Evolutionary conservation across 202 grass and related monocot genomes (phyloP).

Genomic region (Zizania palustris): DNA sequence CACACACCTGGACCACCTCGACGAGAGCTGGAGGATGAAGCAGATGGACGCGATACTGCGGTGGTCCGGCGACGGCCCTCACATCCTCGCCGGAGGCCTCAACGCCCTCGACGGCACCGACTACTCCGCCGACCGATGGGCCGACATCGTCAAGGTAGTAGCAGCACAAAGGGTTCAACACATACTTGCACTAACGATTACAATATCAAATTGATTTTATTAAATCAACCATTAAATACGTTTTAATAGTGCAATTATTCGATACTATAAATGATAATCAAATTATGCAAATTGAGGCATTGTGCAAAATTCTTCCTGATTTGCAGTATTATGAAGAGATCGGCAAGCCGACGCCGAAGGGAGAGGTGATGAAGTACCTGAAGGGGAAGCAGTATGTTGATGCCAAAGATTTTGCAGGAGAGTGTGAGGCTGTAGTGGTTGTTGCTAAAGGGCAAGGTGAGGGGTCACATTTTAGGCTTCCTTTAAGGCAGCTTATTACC

Average conservation of each 20-base stretch:
- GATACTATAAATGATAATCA: no score
- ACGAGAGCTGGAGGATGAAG: constrained; percentile 94
- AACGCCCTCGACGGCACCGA: constrained; percentile 91
- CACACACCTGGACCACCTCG: constrained; percentile 97
- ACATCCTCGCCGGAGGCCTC: constrained; percentile 88
- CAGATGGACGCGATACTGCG: constrained; percentile 81
- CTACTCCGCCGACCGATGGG: constrained; percentile 85
- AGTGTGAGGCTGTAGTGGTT: constrained; percentile 94
- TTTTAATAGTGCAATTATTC: no score
- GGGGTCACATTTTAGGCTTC: background rate
- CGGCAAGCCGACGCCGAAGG: constrained; percentile 92
- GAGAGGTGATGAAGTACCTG: constrained; percentile 92
- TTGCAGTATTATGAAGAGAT: constrained; percentile 93
- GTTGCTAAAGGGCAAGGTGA: constrained; percentile 97
- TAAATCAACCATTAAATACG: no score
- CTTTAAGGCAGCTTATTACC: no score
- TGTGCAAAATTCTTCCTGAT: background rate
- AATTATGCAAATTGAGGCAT: no score
- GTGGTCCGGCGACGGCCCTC: constrained; percentile 60
- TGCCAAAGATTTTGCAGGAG: constrained; percentile 92
- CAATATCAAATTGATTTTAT: no score
- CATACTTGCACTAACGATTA: no score
- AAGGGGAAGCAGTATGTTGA: constrained; percentile 83
- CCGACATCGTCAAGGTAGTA: constrained; percentile 86
- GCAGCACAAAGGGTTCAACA: background rate